Base-by-base conservation (phyloP, 2,329 filamentous ascomycete genomes). In the Colletotrichum cereale region DNA sequence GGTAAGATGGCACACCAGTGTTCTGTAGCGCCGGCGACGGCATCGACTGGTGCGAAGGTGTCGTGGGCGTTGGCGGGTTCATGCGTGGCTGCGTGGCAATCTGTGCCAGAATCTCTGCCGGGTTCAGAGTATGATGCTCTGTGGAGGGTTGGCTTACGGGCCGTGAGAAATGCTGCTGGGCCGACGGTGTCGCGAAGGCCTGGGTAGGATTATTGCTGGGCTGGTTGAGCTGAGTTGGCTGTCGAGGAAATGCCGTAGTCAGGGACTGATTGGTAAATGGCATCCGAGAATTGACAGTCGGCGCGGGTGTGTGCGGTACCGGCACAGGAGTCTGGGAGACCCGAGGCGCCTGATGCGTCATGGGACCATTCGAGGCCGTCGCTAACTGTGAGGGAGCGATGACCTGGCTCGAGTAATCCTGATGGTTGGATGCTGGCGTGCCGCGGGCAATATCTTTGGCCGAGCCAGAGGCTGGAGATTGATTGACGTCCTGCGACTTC, bases 31-130 rank as follows among this genome's bases (percentile, higher is more conserved):
- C 62, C 21, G 56, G 50, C 6, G 62, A 26, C 2, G 67, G 57
- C 62, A 60, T 56, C 29, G 62, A 56, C 40, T 68, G 69, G 26
- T 72, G 60, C 16, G 65, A 55, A 12, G 48, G 58, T 2, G 53
- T 44, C 16, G 69, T 69, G 12, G 69, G 69, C 1, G 69, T 72
- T 18, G 69, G 69, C 11, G 69, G 65, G 31, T 72, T 68, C 69
- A 72, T 60, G 29, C 69, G 69, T 26, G 69, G 69, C n/a, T 68
- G 66, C 21, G 66, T 68, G 12, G 69, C 69, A 60, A 72, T 69
- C 36, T 72, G 69, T 26, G 66, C 69, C 21, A 72, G 26, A 24
- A 72, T 60, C 38, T 72, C 69, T 10, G 69, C 69, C 6, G 69
- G 69, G 40, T 72, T 72, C 44, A 72, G 42, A 21, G 63, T 62